A percentile compares a stretch with the other conserved stretches of the same genome.
Evolutionary conservation across 306 rosid genomes (phyloP).

Genomic region (Neltuma alba): DNA sequence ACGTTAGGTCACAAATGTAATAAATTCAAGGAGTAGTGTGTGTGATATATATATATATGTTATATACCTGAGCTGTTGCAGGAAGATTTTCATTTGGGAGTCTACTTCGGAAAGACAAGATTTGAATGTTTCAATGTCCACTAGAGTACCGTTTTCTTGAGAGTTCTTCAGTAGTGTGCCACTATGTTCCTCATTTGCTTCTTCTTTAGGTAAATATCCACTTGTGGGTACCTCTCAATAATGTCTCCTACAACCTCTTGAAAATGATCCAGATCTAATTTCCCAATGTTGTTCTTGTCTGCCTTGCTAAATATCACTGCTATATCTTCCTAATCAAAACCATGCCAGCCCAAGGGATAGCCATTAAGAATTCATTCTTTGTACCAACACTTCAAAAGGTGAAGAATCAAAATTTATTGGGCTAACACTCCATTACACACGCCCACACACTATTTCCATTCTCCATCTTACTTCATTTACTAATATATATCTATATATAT

Average conservation of each 20-base stretch:
- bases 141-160: constrained; percentile 42
- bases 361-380: neutral
- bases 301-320: constrained; percentile 77
- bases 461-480: neutral
- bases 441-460: neutral
- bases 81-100: constrained; percentile 95
- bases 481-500: too few relatives aligned
- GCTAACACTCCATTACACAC: neutral
- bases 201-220: constrained; percentile 80
- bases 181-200: constrained; percentile 65
- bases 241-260: constrained; percentile 74
- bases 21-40: neutral
- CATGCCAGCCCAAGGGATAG: constrained; percentile 11
- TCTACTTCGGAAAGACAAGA: constrained; percentile 85
- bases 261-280: constrained; percentile 62
- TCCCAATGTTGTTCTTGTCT: constrained; percentile 71
- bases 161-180: constrained; percentile 61
- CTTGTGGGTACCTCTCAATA: constrained; percentile 93
- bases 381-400: neutral
- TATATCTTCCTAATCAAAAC: constrained; percentile 76
- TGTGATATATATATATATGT: neutral
- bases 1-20: neutral
- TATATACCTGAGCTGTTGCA: constrained; percentile 89
- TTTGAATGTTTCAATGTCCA: constrained; percentile 80
- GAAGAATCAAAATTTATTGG: neutral